Evolutionary conservation across 148 eudicot genomes (phyloP).

Genomic region (Chenopodium formosanum): DNA sequence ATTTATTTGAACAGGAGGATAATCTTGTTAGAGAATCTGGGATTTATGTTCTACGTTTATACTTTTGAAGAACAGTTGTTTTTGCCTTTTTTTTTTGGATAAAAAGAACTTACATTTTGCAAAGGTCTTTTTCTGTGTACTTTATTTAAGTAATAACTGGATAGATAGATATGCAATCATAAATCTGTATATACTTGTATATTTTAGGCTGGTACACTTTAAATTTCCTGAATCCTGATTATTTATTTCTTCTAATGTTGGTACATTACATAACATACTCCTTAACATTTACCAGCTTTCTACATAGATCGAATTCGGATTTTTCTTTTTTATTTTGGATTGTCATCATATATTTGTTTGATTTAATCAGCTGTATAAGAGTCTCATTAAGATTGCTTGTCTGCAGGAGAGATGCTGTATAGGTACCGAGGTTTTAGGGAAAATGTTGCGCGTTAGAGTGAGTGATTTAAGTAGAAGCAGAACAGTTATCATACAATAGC

Average conservation of each 20-base stretch:
- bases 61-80: not conserved
- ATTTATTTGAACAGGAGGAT: not conserved
- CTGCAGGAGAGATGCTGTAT: conserved; percentile 13
- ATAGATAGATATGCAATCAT: not conserved
- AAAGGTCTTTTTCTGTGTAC: not conserved
- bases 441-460: not conserved
- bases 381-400: not conserved
- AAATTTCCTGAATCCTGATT: too few relatives aligned
- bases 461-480: not conserved
- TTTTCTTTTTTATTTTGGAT: too few relatives aligned
- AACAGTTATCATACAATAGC: not conserved
- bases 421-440: not conserved
- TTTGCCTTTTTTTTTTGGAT: not conserved
- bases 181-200: not conserved
- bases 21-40: conserved; percentile 15
- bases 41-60: not conserved
- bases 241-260: too few relatives aligned
- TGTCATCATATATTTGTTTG: too few relatives aligned
- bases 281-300: too few relatives aligned
- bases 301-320: too few relatives aligned
- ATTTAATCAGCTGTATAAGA: too few relatives aligned
- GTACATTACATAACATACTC: too few relatives aligned
- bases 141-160: not conserved
- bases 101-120: not conserved
- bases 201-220: too few relatives aligned